These are phyloP conservation scores for Cladorrhinum sp. DNA, from an alignment of 2,329 filamentous ascomycete genomes.

Conservation along the genomic window DNA sequence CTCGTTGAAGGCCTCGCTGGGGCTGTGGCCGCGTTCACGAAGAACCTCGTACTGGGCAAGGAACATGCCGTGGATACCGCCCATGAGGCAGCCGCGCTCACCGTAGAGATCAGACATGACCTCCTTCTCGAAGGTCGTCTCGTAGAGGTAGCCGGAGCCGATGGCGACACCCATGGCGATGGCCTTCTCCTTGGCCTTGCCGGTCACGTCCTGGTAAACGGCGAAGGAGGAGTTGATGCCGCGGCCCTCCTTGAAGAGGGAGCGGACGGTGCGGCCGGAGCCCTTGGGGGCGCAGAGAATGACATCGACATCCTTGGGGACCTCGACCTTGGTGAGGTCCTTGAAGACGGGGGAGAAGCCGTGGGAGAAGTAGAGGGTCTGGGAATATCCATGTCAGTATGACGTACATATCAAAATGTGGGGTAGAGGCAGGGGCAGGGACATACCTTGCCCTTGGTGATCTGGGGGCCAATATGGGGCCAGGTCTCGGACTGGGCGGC, in stretches of 20 bases:
- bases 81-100: slow-evolving; percentile 99
- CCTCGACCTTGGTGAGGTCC: slow-evolving; percentile 97
- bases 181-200: slow-evolving; percentile 97
- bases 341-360: slow-evolving; percentile 99
- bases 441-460: slow-evolving; percentile 94
- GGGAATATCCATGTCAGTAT: slow-evolving; percentile 14
- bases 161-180: slow-evolving; percentile 95
- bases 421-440: slow-evolving; percentile 10
- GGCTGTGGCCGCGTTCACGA: slow-evolving; percentile 95
- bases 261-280: slow-evolving; percentile 96
- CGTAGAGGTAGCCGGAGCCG: slow-evolving; percentile 97
- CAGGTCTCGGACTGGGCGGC: slow-evolving; percentile 98
- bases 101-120: slow-evolving; percentile 99
- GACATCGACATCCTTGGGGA: slow-evolving; percentile 93
- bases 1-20: slow-evolving; percentile 99
- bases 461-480: slow-evolving; percentile 95
- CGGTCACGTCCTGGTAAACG: slow-evolving; percentile 97
- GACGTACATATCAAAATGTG: background rate
- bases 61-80: slow-evolving; percentile 99
- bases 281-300: slow-evolving; percentile 99
- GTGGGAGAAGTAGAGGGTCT: slow-evolving; percentile 99
- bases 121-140: slow-evolving; percentile 99
- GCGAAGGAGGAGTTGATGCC: slow-evolving; percentile 99
- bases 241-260: slow-evolving; percentile 97
- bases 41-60: slow-evolving; percentile 99